phyloP scores from a whole-genome alignment of 331 rosid genomes.

The Arachis monticola region DNA sequence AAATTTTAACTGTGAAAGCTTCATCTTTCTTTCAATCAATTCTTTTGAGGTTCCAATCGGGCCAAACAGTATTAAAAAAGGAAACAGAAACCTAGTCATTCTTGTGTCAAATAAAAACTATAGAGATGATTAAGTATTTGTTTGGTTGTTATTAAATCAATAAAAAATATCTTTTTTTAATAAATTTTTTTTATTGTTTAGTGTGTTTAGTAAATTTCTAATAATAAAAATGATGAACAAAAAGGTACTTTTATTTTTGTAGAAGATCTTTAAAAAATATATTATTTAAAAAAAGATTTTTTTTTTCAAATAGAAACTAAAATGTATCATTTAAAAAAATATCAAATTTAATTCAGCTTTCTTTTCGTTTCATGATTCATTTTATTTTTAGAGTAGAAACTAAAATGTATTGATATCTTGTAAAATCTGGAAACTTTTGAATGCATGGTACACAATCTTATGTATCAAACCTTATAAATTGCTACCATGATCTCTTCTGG shows the following conservation, averaged over 20 bases:
- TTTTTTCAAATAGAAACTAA: too few relatives aligned
- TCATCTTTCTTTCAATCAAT: neutral
- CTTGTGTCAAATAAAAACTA: neutral
- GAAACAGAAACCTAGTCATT: neutral
- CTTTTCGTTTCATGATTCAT: neutral
- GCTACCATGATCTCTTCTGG: slow-evolving; percentile 4
- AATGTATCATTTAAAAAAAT: too few relatives aligned
- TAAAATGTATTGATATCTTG: neutral
- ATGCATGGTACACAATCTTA: neutral
- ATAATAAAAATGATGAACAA: too few relatives aligned
- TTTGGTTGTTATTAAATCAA: too few relatives aligned
- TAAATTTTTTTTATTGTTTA: too few relatives aligned
- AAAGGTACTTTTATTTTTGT: too few relatives aligned
- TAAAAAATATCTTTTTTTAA: too few relatives aligned
- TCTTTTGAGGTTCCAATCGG: slow-evolving; percentile 5
- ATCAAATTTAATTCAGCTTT: neutral
- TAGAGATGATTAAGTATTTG: too few relatives aligned
- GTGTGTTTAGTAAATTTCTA: too few relatives aligned
- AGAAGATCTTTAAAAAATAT: too few relatives aligned
- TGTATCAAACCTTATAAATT: neutral
- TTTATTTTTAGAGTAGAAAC: neutral
- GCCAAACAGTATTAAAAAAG: neutral
- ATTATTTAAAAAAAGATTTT: too few relatives aligned
- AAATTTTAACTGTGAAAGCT: neutral
- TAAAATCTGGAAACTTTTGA: neutral